Percentiles rank a stretch among this genome's conserved stretches.
phyloP scores from a whole-genome alignment of 2,329 filamentous ascomycete species.

The Fusarium sp. region DNA sequence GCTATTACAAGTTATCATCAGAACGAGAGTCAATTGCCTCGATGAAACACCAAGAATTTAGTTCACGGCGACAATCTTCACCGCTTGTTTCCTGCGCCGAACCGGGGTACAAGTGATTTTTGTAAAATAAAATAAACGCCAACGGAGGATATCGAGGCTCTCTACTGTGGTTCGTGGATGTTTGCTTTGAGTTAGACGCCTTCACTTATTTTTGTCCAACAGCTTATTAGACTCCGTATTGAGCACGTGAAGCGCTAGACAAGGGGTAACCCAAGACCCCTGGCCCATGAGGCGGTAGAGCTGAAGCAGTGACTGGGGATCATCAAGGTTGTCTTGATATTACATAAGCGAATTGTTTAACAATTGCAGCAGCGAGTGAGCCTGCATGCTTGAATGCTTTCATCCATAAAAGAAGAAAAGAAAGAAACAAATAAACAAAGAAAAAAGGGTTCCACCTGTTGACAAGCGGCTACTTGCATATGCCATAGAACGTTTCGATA shows the following conservation, averaged over 20 bases:
- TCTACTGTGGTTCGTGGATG: background rate
- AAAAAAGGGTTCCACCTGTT: background rate
- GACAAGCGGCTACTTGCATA: constrained; percentile 20
- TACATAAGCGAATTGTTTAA: background rate
- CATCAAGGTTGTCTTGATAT: constrained; percentile 4
- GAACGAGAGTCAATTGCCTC: background rate
- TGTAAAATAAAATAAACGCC: background rate
- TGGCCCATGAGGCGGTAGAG: constrained; percentile 15
- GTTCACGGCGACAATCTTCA: background rate
- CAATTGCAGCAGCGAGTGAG: background rate
- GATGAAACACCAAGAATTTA: background rate
- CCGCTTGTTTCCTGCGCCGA: background rate
- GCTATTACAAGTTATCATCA: background rate
- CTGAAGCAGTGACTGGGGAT: constrained; percentile 4
- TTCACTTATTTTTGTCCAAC: background rate
- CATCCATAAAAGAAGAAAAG: background rate
- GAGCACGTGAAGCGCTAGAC: constrained; percentile 24
- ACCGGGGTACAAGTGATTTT: background rate
- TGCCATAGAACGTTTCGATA: constrained; percentile 24
- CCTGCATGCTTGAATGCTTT: background rate
- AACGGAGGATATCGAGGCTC: constrained; percentile 1
- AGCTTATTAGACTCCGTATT: constrained; percentile 9
- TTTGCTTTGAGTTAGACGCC: constrained; percentile 1
- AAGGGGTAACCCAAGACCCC: background rate
- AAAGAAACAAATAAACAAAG: background rate